Percentiles rank a stretch among this genome's conserved stretches.
These are phyloP conservation scores for Mucor circinelloides DNA, from an alignment of 371 early-diverging fungal species.

Conservation along the genomic window DNA sequence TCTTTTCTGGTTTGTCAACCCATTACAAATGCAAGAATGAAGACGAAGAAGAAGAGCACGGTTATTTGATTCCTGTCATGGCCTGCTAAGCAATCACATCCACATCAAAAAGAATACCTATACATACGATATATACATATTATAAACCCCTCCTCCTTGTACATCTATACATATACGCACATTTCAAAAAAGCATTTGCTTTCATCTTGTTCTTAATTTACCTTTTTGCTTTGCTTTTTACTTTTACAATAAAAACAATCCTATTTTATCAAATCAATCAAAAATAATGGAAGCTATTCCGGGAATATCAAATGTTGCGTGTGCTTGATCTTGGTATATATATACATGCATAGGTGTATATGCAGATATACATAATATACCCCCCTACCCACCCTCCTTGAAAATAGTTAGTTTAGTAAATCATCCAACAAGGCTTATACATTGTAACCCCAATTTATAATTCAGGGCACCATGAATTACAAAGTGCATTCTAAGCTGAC, in stretches of 20 bases:
- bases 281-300: neutral
- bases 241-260: neutral
- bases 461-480: neutral
- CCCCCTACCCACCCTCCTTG: neutral
- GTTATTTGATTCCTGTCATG: constrained; percentile 25
- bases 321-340: neutral
- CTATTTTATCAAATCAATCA: neutral
- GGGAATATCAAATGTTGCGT: neutral
- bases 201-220: neutral
- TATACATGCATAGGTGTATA: no score
- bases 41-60: constrained; percentile 31
- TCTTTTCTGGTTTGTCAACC: constrained; percentile 36
- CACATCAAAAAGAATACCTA: neutral
- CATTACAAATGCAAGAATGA: constrained; percentile 32
- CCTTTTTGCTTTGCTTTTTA: neutral
- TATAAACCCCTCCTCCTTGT: neutral
- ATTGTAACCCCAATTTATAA: neutral
- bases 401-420: neutral
- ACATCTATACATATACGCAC: neutral
- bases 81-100: neutral
- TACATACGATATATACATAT: neutral
- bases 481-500: neutral
- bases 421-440: neutral
- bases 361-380: neutral
- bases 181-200: neutral